These are phyloP conservation scores for Geranium brycei DNA, from an alignment of 345 rosid species.

Conservation along the genomic window DNA sequence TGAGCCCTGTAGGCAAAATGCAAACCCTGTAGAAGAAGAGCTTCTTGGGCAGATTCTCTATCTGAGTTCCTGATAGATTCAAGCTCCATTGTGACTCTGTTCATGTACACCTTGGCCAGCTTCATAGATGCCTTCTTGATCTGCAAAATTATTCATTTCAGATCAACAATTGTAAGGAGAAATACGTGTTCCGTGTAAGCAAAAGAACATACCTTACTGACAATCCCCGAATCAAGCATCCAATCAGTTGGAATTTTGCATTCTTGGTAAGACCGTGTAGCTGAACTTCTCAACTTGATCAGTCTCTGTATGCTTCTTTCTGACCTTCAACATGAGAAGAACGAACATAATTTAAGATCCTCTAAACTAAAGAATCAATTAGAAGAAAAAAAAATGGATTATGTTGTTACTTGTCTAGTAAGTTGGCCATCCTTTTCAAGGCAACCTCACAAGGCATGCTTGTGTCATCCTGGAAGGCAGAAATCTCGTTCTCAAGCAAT, in stretches of 20 bases:
- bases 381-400: neutral
- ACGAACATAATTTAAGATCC: neutral
- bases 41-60: slow-evolving; percentile 59
- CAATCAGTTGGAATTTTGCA: slow-evolving; percentile 64
- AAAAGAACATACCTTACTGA: slow-evolving; percentile 30
- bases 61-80: slow-evolving; percentile 41
- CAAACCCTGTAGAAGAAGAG: slow-evolving; percentile 66
- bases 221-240: slow-evolving; percentile 82
- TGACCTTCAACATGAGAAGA: slow-evolving; percentile 29
- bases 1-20: slow-evolving; percentile 67
- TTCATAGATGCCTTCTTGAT: slow-evolving; percentile 60
- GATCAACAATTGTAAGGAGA: neutral
- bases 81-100: slow-evolving; percentile 62
- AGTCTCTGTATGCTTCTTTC: slow-evolving; percentile 59
- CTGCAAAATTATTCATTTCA: slow-evolving; percentile 22
- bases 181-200: neutral
- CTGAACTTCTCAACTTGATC: slow-evolving; percentile 43
- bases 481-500: slow-evolving; percentile 52
- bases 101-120: slow-evolving; percentile 66
- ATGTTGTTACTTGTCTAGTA: slow-evolving; percentile 60
- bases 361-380: neutral
- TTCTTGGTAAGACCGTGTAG: slow-evolving; percentile 44
- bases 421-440: slow-evolving; percentile 61
- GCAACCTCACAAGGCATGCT: slow-evolving; percentile 46
- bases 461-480: slow-evolving; percentile 40